A percentile compares a stretch with the other conserved stretches of the same genome.
Evolutionary conservation across 768 basidiomycete genomes (phyloP).

Genomic region (Rossbeevera mucosa): DNA sequence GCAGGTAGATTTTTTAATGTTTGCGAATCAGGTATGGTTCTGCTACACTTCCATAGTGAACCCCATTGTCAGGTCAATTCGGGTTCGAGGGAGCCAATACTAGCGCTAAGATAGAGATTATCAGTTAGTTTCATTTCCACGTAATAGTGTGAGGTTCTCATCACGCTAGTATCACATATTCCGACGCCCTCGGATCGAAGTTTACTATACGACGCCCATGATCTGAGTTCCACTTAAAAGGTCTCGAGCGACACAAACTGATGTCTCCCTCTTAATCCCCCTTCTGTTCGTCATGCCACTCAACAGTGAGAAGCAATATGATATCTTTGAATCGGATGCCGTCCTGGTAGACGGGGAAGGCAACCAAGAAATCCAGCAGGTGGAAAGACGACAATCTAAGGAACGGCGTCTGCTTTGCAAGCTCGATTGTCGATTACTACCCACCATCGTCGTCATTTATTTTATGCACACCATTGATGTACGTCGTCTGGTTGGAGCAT

Average conservation of each 20-base stretch:
- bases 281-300: not conserved
- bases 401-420: not conserved
- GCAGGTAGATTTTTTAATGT: not conserved
- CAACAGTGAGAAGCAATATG: not conserved
- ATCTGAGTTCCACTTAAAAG: not conserved
- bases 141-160: not conserved
- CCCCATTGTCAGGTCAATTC: not conserved
- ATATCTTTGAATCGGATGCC: not conserved
- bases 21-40: not conserved
- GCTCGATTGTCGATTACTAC: not conserved
- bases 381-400: not conserved
- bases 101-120: not conserved
- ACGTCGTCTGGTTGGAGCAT: not conserved
- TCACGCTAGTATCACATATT: not conserved
- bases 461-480: not conserved
- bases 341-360: not conserved
- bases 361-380: not conserved
- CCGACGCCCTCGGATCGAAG: not conserved
- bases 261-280: not conserved
- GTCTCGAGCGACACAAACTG: not conserved
- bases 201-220: not conserved
- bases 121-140: not conserved
- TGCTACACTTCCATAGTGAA: not conserved
- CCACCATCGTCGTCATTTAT: not conserved
- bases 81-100: not conserved